Evolutionary conservation across 805 yeast genomes (phyloP), one percentile per base, ranked within the genome.

Genomic region (Starmerella tilneyi): DNA sequence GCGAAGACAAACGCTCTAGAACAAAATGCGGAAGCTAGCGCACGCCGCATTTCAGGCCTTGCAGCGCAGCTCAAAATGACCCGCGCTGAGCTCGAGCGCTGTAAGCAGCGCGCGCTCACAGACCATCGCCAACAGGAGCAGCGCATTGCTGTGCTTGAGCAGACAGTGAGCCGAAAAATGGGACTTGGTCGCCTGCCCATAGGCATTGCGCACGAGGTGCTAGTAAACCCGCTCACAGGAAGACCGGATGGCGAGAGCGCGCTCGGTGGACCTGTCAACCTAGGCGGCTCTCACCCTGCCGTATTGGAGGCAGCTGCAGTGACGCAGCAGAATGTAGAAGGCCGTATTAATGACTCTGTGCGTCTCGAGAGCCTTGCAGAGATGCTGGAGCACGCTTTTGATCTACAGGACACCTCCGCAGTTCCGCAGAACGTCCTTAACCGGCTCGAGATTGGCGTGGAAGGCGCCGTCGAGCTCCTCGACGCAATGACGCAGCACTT

Each of bases 51-150:
- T 3, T 4, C 29, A 4, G 15, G 24, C 1, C 7, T 36, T 3
- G 21, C 22, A 5, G 5, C 9, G 21, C 40, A 36, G 40, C 40
- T 36, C 21, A 36, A 24, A 6, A 24, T 17, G 22, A 12, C 29
- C 30, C 40, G 40, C 22, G 22, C 40, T 4, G 30, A 36, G 15
- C 24, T 36, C 19, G 30, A 24, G n/a, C 40, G 40, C 15, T 5
- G n/a, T 5, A 36, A 23, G 21, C 30, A 16, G 13, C 40, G 30
- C 21, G 40, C 40, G 4, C 31, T 36, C 8, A 36, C 29, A 5
- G 30, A 15, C 22, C 40, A 24, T n/a, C 40, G 40, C 22, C 29
- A 24, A 9, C 40, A 36, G 17, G 22, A 24, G 30, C 40, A 36
- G 30, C 30, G 22, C 12, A 17, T 36, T 15, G 21, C 29, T 5